A percentile compares a stretch with the other conserved stretches of the same genome.
These are phyloP conservation scores for Xylaria venustula DNA, from an alignment of 495 filamentous ascomycete species.

Conservation along the genomic window DNA sequence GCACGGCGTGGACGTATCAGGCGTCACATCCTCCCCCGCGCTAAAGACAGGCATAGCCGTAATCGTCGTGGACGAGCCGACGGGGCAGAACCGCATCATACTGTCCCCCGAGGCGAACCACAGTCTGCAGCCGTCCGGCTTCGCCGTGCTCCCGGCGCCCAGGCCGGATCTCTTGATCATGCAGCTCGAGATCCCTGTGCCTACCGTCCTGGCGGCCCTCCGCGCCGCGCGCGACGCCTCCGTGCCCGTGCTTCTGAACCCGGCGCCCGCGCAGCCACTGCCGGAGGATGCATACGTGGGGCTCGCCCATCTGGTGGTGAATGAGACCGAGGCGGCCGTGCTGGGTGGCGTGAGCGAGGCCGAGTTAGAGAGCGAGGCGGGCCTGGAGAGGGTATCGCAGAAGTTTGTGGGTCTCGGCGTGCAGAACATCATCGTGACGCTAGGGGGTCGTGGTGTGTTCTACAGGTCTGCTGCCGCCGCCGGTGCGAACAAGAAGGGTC, in stretches of 20 bases:
- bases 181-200: conserved; percentile 83
- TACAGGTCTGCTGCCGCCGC: conserved; percentile 41
- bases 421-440: conserved; percentile 74
- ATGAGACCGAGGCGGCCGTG: conserved; percentile 85
- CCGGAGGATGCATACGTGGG: conserved; percentile 65
- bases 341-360: conserved; percentile 55
- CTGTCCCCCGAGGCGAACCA: conserved; percentile 80
- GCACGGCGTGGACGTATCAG: conserved; percentile 62
- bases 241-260: conserved; percentile 74
- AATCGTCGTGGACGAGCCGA: conserved; percentile 75
- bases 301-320: conserved; percentile 80
- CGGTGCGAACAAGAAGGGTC: conserved; percentile 35
- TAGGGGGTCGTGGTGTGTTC: conserved; percentile 76
- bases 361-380: conserved; percentile 47
- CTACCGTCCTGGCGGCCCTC: conserved; percentile 68
- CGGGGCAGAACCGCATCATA: conserved; percentile 86
- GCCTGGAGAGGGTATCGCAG: conserved; percentile 43
- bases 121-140: conserved; percentile 21
- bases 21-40: conserved; percentile 47
- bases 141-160: conserved; percentile 26
- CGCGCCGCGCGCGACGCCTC: conserved; percentile 46
- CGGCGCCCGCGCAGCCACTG: conserved; percentile 71
- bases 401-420: conserved; percentile 68
- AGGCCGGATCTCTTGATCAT: conserved; percentile 69
- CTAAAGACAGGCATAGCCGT: conserved; percentile 75